Evolutionary conservation across 140 eudicot genomes (phyloP).

Genomic region (Oenanthe javanica): DNA sequence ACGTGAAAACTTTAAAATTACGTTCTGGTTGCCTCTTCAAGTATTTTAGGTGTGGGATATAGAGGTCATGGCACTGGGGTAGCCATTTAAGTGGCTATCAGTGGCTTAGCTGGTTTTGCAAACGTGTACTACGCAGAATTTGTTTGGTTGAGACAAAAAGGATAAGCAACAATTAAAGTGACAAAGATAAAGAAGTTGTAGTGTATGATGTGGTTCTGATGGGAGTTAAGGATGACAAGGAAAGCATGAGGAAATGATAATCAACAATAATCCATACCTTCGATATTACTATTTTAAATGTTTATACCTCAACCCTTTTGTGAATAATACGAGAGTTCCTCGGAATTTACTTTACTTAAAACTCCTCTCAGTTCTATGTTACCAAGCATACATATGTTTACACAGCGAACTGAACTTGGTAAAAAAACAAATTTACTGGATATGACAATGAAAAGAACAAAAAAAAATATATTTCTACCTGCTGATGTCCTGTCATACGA

Average conservation of each 20-base stretch:
- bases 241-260: neutral
- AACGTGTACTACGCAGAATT: neutral
- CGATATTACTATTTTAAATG: neutral
- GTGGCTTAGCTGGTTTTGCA: neutral
- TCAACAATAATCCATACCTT: neutral
- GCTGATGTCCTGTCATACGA: constrained; percentile 99
- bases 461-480: constrained; percentile 33
- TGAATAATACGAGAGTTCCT: neutral
- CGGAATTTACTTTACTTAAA: neutral
- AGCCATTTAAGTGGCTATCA: neutral
- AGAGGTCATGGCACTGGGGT: neutral
- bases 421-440: neutral
- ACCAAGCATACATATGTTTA: neutral
- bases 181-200: neutral
- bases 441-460: neutral
- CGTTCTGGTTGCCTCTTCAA: neutral
- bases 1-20: neutral
- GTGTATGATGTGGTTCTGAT: neutral
- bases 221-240: neutral
- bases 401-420: neutral
- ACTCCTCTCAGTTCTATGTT: neutral
- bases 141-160: neutral
- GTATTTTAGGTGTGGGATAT: neutral
- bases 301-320: neutral
- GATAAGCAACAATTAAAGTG: neutral